phyloP scores from a whole-genome alignment of 2,329 filamentous ascomycete species.

The Myrmaecium sp. region DNA sequence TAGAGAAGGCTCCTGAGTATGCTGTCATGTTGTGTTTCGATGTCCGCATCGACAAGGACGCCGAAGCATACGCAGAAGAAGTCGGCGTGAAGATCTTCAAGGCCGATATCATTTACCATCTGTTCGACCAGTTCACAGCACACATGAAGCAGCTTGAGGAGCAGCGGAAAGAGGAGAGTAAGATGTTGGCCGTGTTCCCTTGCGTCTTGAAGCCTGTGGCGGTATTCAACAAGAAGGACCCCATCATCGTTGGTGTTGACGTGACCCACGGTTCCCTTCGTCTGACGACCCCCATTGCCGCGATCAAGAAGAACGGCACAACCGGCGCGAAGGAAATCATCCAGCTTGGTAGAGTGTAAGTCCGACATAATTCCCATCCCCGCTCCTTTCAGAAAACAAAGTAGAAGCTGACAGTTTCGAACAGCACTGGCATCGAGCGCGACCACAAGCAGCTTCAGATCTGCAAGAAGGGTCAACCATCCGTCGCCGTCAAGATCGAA shows the following conservation, averaged over 20 bases:
- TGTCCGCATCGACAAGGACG: constrained; percentile 97
- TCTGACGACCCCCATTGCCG: constrained; percentile 78
- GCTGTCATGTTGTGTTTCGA: constrained; percentile 99
- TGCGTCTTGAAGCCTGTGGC: constrained; percentile 80
- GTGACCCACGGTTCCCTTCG: constrained; percentile 78
- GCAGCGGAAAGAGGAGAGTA: constrained; percentile 90
- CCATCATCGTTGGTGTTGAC: constrained; percentile 90
- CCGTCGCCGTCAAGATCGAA: constrained; percentile 95
- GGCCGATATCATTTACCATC: constrained; percentile 96
- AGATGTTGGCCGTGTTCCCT: constrained; percentile 91
- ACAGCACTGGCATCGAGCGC: constrained; percentile 84
- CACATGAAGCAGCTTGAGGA: constrained; percentile 79
- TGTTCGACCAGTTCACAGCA: constrained; percentile 91
- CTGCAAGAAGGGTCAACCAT: constrained; percentile 94
- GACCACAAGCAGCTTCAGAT: constrained; percentile 89
- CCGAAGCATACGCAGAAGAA: constrained; percentile 76
- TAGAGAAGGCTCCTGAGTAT: constrained; percentile 86
- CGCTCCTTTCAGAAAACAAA: constrained; percentile 6
- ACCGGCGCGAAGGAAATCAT: constrained; percentile 75
- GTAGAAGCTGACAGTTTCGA: not conserved
- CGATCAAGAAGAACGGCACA: constrained; percentile 62
- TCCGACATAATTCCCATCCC: constrained; percentile 11
- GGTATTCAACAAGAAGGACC: constrained; percentile 95
- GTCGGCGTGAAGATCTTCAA: constrained; percentile 96
- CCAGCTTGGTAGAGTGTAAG: constrained; percentile 80